These are phyloP conservation scores for Dipteronia sinensis DNA, from an alignment of 345 rosid species.

Conservation along the genomic window DNA sequence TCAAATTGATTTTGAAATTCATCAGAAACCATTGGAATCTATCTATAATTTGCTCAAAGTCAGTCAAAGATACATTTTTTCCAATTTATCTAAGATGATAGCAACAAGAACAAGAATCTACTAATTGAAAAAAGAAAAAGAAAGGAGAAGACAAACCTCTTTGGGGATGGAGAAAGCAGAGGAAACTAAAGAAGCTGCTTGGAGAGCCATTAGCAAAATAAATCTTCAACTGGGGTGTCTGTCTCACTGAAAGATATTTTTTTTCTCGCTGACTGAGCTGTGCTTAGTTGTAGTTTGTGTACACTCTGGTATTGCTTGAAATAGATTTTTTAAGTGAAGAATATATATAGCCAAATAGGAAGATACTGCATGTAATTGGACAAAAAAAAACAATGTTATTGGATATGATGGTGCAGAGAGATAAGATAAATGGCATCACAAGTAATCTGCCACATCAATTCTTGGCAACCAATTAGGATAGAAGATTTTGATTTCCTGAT, in stretches of 20 bases:
- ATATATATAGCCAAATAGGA: conserved; percentile 14
- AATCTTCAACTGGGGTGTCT: background rate
- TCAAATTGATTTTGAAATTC: too few relatives aligned
- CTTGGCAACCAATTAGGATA: conserved; percentile 52
- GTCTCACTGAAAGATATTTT: background rate
- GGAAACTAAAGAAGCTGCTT: conserved; percentile 73
- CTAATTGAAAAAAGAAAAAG: background rate
- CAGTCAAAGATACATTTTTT: conserved; percentile 1
- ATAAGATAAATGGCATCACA: conserved; percentile 56
- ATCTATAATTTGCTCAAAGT: background rate
- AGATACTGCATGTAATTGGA: conserved; percentile 8
- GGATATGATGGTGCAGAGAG: conserved; percentile 32
- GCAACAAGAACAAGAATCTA: background rate
- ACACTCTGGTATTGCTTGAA: conserved; percentile 7
- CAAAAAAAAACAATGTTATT: conserved; percentile 1
- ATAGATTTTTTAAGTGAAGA: conserved; percentile 28
- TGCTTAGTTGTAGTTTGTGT: background rate
- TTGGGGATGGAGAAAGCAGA: conserved; percentile 58
- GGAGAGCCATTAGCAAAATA: conserved; percentile 59
- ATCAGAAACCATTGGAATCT: too few relatives aligned
- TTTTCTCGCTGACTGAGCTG: background rate
- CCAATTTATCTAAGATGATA: background rate
- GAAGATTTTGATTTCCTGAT: conserved; percentile 56
- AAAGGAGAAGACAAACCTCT: conserved; percentile 47
- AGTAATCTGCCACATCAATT: conserved; percentile 52